These are phyloP conservation scores for Xerocomus nothofagi DNA, from an alignment of 1,284 basidiomycete species.

Conservation along the genomic window DNA sequence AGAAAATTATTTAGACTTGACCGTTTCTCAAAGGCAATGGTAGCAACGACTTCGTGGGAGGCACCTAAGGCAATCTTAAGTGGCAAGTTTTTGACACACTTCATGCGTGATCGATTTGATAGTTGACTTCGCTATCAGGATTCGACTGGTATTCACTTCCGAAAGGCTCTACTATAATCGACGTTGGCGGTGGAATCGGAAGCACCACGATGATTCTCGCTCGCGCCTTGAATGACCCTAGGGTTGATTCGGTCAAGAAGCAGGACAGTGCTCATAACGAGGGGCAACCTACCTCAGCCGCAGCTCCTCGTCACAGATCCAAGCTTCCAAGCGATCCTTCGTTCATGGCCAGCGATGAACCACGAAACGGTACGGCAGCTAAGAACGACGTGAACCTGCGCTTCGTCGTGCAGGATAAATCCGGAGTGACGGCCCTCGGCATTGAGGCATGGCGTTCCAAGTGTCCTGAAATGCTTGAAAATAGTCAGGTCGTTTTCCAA, in stretches of 20 bases:
- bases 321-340: constrained; percentile 4
- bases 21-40: constrained; percentile 72
- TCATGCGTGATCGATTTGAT: background rate
- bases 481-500: constrained; percentile 58
- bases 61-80: constrained; percentile 54
- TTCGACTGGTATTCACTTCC: constrained; percentile 64
- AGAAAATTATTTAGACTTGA: constrained; percentile 49
- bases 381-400: constrained; percentile 14
- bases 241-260: constrained; percentile 1
- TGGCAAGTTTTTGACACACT: constrained; percentile 39
- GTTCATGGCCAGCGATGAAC: background rate
- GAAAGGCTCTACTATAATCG: constrained; percentile 59
- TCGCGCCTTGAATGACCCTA: constrained; percentile 42
- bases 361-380: background rate
- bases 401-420: constrained; percentile 71
- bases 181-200: constrained; percentile 77
- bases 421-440: constrained; percentile 62
- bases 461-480: constrained; percentile 59
- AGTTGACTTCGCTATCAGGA: constrained; percentile 38
- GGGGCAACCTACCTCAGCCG: background rate
- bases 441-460: constrained; percentile 61
- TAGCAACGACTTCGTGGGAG: constrained; percentile 65
- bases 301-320: background rate
- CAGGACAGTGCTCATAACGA: constrained; percentile 1
- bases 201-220: constrained; percentile 69